Base-by-base conservation (phyloP, 1,139 yeast genomes). In the Yamadazyma siamensis region DNA sequence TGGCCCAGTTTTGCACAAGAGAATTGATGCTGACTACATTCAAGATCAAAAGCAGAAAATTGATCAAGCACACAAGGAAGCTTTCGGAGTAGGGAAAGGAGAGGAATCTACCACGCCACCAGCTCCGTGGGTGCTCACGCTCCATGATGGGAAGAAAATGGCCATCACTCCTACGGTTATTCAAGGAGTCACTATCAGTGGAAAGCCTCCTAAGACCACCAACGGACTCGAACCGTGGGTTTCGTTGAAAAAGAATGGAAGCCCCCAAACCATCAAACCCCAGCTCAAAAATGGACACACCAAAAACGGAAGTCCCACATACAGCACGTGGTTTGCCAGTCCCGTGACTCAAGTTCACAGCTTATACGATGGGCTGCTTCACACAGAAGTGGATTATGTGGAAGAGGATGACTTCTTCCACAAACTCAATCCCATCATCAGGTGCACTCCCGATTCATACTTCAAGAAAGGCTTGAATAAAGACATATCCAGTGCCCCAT, bases 381-480 rank as follows among this genome's bases (percentile, higher is more conserved):
- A 70, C 46, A 71, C 65, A 33, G 86, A 84, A 41, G 77, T 73
- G 25, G 48, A 58, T 26, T 68, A 56, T 47, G 50, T 72, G 13
- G 79, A 75, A 4, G 94, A 85, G 52, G 94, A 84, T 53, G 66
- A 71, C 12, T 73, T 84, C 1, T 81, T 84, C 47, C 80, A 76
- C 25, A 59, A 70, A 14, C 66, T 87, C 50, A 83, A 80, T 47
- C 96, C 96, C 0, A 56, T 87, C 33, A 73, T 85, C 47, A 71
- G 96, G 56, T 87, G 96, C 59, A 83, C 89, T 3, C 96, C 96
- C 1, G 82, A 81, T 32, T 56, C 71, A 28, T 87, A 83, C 52
- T 68, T 65, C 48, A 72, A 71, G 44, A 83, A 78, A 53, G 91
- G 91, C 7, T 36, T 65, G 25, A 80, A 77, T 21, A 76, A 75